Percentiles rank a stretch among this genome's conserved stretches.
Conservation (phyloP, 208 protist species). For the Wallacemonas sp. region DNA sequence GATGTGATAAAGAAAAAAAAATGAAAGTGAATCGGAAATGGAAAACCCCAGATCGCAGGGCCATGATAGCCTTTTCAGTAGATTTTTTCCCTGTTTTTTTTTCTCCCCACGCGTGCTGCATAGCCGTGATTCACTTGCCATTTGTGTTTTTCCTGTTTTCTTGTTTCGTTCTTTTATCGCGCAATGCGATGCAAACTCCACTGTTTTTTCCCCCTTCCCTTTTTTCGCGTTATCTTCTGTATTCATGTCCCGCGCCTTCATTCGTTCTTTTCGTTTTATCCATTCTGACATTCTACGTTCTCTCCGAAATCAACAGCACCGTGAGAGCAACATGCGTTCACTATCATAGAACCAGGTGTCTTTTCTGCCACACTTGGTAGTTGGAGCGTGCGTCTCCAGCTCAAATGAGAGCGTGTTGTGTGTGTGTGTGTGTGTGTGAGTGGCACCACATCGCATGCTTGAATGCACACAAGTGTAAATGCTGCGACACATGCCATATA, state of each 20-base stretch:
- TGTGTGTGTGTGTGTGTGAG: too few species aligned
- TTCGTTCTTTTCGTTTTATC: constrained; percentile 3
- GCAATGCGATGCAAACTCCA: constrained; percentile 5
- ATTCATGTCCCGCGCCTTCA: not conserved
- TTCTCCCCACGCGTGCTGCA: constrained; percentile 10
- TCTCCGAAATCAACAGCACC: too few species aligned
- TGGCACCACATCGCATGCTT: too few species aligned
- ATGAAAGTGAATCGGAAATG: constrained; percentile 9
- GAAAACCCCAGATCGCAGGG: not conserved
- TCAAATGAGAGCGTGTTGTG: too few species aligned
- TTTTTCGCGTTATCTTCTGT: not conserved
- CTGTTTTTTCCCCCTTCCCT: not conserved
- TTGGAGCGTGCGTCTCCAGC: too few species aligned
- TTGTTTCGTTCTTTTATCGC: constrained; percentile 9
- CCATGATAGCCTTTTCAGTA: constrained; percentile 2
- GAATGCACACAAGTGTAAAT: too few species aligned
- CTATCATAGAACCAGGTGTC: too few species aligned
- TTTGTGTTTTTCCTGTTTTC: constrained; percentile 19
- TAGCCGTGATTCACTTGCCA: not conserved
- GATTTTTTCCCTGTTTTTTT: constrained; percentile 23
- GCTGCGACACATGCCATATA: too few species aligned
- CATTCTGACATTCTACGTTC: constrained; percentile 7
- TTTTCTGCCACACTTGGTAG: too few species aligned
- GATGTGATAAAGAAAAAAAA: not conserved
- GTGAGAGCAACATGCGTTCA: not conserved